A percentile compares a stretch with the other conserved stretches of the same genome.
phyloP scores from a whole-genome alignment of 1,139 yeast species.

The Yamadazyma blattariae region DNA sequence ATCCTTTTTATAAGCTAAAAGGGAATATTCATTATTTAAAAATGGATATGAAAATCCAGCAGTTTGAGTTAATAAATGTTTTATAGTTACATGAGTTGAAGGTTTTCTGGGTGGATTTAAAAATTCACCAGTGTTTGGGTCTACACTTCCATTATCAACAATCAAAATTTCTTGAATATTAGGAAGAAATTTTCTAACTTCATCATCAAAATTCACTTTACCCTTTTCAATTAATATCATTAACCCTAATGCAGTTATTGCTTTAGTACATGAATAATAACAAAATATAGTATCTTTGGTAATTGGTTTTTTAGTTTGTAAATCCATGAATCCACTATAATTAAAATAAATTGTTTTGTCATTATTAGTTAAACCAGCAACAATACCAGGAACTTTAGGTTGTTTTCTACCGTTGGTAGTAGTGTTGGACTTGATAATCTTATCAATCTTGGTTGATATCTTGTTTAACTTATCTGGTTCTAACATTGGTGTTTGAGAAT shows the following conservation, averaged over 20 bases:
- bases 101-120: conserved; percentile 28
- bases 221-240: conserved; percentile 48
- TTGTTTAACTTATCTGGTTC: conserved; percentile 3
- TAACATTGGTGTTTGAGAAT: too few species aligned
- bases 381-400: conserved; percentile 23
- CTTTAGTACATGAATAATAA: conserved; percentile 48
- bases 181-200: conserved; percentile 39
- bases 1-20: conserved; percentile 9
- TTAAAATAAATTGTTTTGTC: conserved; percentile 23
- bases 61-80: conserved; percentile 50
- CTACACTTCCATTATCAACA: conserved; percentile 32
- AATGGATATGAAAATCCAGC: conserved; percentile 51
- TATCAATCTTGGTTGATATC: conserved; percentile 4
- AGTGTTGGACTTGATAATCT: background rate
- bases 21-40: conserved; percentile 18
- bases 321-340: conserved; percentile 22
- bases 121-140: conserved; percentile 35
- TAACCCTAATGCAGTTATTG: conserved; percentile 45
- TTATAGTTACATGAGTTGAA: conserved; percentile 38
- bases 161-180: conserved; percentile 39
- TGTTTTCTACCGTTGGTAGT: conserved; percentile 6
- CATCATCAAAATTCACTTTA: conserved; percentile 37
- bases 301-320: conserved; percentile 19
- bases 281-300: conserved; percentile 30
- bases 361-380: conserved; percentile 27